phyloP scores from a whole-genome alignment of 1,284 basidiomycete species.

The Sporisorium scitamineum region DNA sequence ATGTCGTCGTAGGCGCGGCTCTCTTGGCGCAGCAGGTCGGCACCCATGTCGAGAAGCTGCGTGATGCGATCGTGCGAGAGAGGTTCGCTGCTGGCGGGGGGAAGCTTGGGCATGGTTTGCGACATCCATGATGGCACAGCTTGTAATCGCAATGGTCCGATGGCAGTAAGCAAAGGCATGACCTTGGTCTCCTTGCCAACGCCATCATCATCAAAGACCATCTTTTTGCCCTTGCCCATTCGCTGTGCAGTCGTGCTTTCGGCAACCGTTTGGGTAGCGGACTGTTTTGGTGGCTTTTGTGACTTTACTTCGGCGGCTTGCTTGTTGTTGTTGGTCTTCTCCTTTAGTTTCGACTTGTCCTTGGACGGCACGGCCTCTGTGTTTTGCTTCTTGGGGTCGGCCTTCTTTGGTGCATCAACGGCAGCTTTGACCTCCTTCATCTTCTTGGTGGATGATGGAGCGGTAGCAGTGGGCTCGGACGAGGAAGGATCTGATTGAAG shows the following conservation, averaged over 20 bases:
- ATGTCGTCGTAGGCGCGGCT: slow-evolving; percentile 57
- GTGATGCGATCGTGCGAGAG: slow-evolving; percentile 48
- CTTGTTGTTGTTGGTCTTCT: slow-evolving; percentile 14
- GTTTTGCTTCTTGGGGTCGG: slow-evolving; percentile 19
- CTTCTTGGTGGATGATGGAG: slow-evolving; percentile 10
- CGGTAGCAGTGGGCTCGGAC: slow-evolving; percentile 14
- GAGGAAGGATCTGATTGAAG: slow-evolving; percentile 29
- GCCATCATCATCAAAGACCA: slow-evolving; percentile 55
- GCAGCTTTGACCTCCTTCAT: slow-evolving; percentile 9
- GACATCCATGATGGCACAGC: slow-evolving; percentile 56
- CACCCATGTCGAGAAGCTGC: slow-evolving; percentile 53
- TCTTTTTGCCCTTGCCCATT: slow-evolving; percentile 52
- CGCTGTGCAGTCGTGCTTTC: slow-evolving; percentile 32
- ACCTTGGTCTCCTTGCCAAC: slow-evolving; percentile 31
- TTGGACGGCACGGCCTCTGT: neutral
- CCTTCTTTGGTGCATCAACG: slow-evolving; percentile 14
- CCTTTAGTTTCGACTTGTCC: slow-evolving; percentile 26
- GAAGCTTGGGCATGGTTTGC: slow-evolving; percentile 40
- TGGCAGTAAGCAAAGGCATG: slow-evolving; percentile 16
- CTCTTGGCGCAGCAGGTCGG: slow-evolving; percentile 55
- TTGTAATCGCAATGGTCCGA: slow-evolving; percentile 44
- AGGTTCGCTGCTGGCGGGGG: slow-evolving; percentile 8
- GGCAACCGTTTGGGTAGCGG: neutral
- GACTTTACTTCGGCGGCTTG: slow-evolving; percentile 30
- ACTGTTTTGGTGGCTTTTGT: slow-evolving; percentile 18